These are phyloP conservation scores for Fusarium incarnatum DNA, from an alignment of 2,329 filamentous ascomycete species.

Conservation along the genomic window DNA sequence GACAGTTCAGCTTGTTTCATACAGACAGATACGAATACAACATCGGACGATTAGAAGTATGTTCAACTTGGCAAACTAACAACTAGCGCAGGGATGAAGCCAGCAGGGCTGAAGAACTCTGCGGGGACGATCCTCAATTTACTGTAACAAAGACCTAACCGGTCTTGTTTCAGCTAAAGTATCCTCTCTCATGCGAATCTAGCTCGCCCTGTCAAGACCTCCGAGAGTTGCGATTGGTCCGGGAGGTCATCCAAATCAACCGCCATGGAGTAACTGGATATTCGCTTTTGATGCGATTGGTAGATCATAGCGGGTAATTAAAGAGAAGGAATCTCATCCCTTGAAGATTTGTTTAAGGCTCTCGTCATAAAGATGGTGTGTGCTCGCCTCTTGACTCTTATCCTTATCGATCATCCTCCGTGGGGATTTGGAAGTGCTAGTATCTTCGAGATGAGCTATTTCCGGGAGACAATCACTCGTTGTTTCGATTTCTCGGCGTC, in stretches of 20 bases:
- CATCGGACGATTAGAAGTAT: not conserved
- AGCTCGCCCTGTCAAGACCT: not conserved
- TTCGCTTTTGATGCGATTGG: not conserved
- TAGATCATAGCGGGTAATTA: not conserved
- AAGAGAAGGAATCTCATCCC: not conserved
- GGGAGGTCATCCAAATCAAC: not conserved
- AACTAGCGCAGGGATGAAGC: slow-evolving; percentile 3
- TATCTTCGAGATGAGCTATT: slow-evolving; percentile 9
- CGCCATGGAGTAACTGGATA: not conserved
- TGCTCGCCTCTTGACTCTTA: slow-evolving; percentile 4
- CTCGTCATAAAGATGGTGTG: slow-evolving; percentile 12
- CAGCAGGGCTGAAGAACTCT: slow-evolving; percentile 19
- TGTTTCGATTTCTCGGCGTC: not conserved
- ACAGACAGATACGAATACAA: not conserved
- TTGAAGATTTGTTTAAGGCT: slow-evolving; percentile 29
- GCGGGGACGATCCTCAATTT: slow-evolving; percentile 4
- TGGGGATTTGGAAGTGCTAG: not conserved
- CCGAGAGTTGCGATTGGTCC: slow-evolving; percentile 3
- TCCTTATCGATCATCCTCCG: not conserved
- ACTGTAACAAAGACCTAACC: slow-evolving; percentile 1
- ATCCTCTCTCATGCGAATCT: slow-evolving; percentile 8
- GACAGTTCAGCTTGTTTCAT: not conserved
- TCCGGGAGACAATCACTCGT: not conserved
- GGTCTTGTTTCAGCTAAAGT: slow-evolving; percentile 20
- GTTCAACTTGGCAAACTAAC: not conserved